phyloP scores from a whole-genome alignment of 169 alveolate species.

The Plasmodium cynomolgi region DNA sequence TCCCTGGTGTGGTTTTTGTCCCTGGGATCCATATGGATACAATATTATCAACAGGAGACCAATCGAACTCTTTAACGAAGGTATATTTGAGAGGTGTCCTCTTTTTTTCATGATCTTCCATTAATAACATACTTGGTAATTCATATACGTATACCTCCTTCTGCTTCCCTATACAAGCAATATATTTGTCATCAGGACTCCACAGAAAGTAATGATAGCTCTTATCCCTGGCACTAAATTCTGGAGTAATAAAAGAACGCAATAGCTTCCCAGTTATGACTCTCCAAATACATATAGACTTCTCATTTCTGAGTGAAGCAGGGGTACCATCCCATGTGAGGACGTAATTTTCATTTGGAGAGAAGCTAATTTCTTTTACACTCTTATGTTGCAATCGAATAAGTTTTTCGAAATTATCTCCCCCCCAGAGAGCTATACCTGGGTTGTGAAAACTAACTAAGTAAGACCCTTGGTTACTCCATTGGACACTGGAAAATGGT shows the following conservation, averaged over 20 bases:
- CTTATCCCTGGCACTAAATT: conserved; percentile 83
- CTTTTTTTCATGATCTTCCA: conserved; percentile 85
- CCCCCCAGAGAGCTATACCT: conserved; percentile 93
- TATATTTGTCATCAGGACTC: conserved; percentile 89
- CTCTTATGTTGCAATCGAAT: conserved; percentile 90
- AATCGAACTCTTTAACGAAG: conserved; percentile 87
- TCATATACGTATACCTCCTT: conserved; percentile 83
- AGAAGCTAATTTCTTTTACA: conserved; percentile 88
- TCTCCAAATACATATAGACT: conserved; percentile 90
- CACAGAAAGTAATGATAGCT: conserved; percentile 88
- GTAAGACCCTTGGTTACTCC: conserved; percentile 93
- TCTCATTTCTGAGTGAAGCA: conserved; percentile 86
- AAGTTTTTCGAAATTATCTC: conserved; percentile 88
- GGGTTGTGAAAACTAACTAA: conserved; percentile 91
- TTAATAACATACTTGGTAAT: conserved; percentile 86
- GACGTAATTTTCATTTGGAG: conserved; percentile 92
- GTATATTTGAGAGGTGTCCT: conserved; percentile 89
- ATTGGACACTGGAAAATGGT: conserved; percentile 91
- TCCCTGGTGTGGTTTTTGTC: conserved; percentile 91
- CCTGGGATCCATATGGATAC: conserved; percentile 90
- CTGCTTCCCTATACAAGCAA: conserved; percentile 84
- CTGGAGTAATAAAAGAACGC: conserved; percentile 84
- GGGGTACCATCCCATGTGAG: conserved; percentile 93
- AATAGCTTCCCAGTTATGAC: conserved; percentile 89
- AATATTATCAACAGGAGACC: conserved; percentile 93